Conservation (phyloP, 169 alveolate genomes). For the Pseudocohnilembus persalinus region DNA sequence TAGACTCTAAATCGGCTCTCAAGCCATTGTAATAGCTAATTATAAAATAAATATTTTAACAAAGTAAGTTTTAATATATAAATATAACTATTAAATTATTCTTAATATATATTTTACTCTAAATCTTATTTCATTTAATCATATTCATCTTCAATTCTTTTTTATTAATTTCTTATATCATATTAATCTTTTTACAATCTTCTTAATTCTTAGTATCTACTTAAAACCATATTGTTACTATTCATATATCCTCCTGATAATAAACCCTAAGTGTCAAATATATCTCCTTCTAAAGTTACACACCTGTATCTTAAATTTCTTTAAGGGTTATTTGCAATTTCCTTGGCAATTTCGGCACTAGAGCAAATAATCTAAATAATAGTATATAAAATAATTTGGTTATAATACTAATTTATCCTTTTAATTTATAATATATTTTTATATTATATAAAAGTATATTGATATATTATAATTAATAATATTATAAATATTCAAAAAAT, state of each 20-base stretch:
- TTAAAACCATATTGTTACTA: constrained; percentile 31
- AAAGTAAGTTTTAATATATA: too few species aligned
- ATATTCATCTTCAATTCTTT: constrained; percentile 12
- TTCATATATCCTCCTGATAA: constrained; percentile 91
- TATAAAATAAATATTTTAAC: too few species aligned
- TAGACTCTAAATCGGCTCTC: constrained; percentile 53
- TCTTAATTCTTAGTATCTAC: constrained; percentile 47
- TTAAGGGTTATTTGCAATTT: constrained; percentile 82
- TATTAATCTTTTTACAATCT: constrained; percentile 52
- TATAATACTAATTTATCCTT: too few species aligned
- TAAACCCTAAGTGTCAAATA: constrained; percentile 88
- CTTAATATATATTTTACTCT: neutral
- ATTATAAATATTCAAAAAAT: too few species aligned
- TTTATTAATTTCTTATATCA: constrained; percentile 46
- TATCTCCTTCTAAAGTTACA: constrained; percentile 92
- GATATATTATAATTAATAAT: too few species aligned
- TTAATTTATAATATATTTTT: too few species aligned
- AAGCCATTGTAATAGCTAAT: constrained; percentile 42
- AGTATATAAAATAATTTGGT: too few species aligned
- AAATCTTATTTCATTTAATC: constrained; percentile 11
- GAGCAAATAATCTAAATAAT: constrained; percentile 76
- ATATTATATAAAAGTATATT: too few species aligned
- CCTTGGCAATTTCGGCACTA: constrained; percentile 78
- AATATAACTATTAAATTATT: too few species aligned
- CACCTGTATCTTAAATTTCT: constrained; percentile 73